Evolutionary conservation across 352 stramenopile species (phyloP), one percentile per base, ranked within the genome.

Genomic region (Saprolegnia parasitica): DNA sequence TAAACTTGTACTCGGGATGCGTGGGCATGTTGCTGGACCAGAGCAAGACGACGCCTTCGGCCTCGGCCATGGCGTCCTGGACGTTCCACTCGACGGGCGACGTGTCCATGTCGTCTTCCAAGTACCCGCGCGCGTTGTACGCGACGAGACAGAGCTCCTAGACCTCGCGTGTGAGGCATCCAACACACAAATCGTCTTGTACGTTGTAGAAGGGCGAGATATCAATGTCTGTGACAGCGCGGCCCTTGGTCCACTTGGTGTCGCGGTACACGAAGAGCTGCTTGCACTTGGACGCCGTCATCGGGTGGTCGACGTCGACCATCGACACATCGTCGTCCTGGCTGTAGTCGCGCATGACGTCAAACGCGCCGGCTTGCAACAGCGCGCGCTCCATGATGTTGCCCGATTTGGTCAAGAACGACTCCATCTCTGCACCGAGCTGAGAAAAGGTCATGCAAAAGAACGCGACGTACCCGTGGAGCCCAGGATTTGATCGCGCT

Each of bases 261-360:
- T 93, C 87, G 23, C 76, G 73, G 73, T 92, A 93, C 45, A 79
- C 76, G 57, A 85, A 82, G 52, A 88, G 75, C 71, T 83, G 80
- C 72, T 91, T 95, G 26, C 93, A 70, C 35, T 79, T 78, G 56
- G 93, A 81, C 5, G 73, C 78, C n/a, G 78, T 63, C 10, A 76
- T 62, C 4, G 76, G 62, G 47, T 74, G 73, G 52, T 91, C 84
- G 26, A 80, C 74, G 70, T 91, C 84, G 35, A 91, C 80, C 6
- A 83, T 81, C 26, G 80, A 81, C 9, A 29, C 20, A 20, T 58
- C 47, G 20, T 29, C 66, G 29, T 84, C 85, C 3, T 81, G 80
- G 54, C 71, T 73, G 54, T 95, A 95, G 68, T 95, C 87, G 45
- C 91, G 73, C 85, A 92, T 93, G 49, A 93, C 86, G 62, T 95